Evolutionary conservation across 2,329 filamentous ascomycete species (phyloP).

Genomic region (Xylaria sp.): DNA sequence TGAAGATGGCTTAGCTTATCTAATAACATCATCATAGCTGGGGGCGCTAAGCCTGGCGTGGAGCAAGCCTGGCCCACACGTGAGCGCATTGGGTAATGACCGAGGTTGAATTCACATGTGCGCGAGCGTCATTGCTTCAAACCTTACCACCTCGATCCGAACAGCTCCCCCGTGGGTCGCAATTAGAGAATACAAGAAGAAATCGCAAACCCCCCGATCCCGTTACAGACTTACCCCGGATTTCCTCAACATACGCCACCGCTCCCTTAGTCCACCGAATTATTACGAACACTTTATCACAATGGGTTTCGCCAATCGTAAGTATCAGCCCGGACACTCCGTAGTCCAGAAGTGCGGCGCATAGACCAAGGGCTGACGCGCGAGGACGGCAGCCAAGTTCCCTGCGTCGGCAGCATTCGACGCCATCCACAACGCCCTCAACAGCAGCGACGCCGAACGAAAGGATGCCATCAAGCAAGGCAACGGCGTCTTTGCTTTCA

Average conservation of each 20-base stretch:
- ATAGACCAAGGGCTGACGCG: conserved; percentile 23
- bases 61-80: conserved; percentile 31
- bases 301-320: conserved; percentile 82
- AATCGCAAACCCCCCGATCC: conserved; percentile 14
- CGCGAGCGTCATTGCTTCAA: conserved; percentile 43
- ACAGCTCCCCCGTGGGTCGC: conserved; percentile 23
- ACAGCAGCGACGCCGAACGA: conserved; percentile 74
- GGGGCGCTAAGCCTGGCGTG: conserved; percentile 16
- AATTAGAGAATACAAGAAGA: conserved; percentile 34
- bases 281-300: conserved; percentile 45
- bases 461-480: conserved; percentile 90
- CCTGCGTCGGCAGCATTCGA: conserved; percentile 94
- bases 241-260: conserved; percentile 14
- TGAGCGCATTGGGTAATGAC: conserved; percentile 44
- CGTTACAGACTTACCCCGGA: conserved; percentile 7
- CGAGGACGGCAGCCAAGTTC: conserved; percentile 72
- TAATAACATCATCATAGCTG: background rate
- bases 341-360: conserved; percentile 12
- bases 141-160: conserved; percentile 39
- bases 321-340: conserved; percentile 42
- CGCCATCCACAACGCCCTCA: conserved; percentile 79
- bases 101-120: conserved; percentile 51
- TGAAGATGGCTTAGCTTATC: background rate
- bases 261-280: conserved; percentile 11
- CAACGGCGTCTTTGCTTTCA: conserved; percentile 89